Percentiles rank a stretch among this genome's conserved stretches.
Conservation (phyloP, 495 filamentous ascomycete genomes). For the Gamarada debralockiae region DNA sequence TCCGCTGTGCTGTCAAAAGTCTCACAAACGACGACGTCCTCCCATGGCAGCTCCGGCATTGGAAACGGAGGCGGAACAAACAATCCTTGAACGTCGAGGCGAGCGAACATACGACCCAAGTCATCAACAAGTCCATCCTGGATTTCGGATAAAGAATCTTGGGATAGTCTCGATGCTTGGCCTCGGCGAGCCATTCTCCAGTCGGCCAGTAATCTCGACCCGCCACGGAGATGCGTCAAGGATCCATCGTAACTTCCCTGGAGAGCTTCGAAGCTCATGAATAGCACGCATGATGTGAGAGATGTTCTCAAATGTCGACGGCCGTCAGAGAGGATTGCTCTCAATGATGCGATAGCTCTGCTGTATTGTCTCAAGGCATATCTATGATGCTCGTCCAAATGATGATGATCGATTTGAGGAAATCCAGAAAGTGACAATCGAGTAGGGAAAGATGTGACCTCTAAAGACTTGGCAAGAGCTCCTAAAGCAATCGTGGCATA, state of each 20-base stretch:
- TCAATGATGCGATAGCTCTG: conserved; percentile 20
- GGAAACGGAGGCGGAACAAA: conserved; percentile 25
- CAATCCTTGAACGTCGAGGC: conserved; percentile 24
- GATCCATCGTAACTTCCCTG: conserved; percentile 25
- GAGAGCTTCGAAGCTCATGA: conserved; percentile 25
- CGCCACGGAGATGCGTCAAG: conserved; percentile 23
- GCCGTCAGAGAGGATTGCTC: conserved; percentile 20
- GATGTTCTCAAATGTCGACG: conserved; percentile 22
- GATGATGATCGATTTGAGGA: conserved; percentile 24
- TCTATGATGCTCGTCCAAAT: conserved; percentile 25
- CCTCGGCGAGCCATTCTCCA: conserved; percentile 24
- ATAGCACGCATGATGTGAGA: conserved; percentile 22
- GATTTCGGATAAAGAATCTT: conserved; percentile 26
- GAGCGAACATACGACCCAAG: conserved; percentile 24
- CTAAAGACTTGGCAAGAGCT: conserved; percentile 53
- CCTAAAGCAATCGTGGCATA: conserved; percentile 66
- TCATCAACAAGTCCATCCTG: conserved; percentile 26
- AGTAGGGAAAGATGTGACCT: conserved; percentile 24
- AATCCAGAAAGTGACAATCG: conserved; percentile 24
- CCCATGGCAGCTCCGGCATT: conserved; percentile 23
- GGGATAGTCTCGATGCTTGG: conserved; percentile 18
- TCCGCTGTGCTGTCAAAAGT: conserved; percentile 23
- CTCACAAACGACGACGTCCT: conserved; percentile 19
- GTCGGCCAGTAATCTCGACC: conserved; percentile 23
- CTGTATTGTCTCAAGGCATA: conserved; percentile 26